Evolutionary conservation across 495 filamentous ascomycete species (phyloP).

Genomic region (Friedmanniomyces simplex): DNA sequence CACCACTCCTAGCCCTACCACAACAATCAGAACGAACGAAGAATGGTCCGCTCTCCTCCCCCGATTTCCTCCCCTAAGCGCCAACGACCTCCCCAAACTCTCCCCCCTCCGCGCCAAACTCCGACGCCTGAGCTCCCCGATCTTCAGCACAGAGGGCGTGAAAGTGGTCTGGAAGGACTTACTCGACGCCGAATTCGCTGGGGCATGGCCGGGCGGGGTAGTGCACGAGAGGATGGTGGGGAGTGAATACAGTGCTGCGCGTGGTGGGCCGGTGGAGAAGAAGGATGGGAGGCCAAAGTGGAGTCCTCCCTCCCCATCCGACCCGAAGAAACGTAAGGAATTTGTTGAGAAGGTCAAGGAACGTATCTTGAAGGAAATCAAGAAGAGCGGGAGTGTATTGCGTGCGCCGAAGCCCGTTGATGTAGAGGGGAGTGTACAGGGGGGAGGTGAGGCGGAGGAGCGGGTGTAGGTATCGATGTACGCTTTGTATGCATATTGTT

Average conservation of each 20-base stretch:
- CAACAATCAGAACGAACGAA: background rate
- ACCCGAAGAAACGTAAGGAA: no score
- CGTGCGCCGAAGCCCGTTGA: no score
- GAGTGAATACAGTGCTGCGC: conserved; percentile 5
- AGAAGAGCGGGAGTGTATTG: no score
- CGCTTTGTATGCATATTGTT: no score
- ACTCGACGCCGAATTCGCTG: conserved; percentile 21
- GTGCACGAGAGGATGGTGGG: conserved; percentile 16
- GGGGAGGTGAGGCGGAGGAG: no score
- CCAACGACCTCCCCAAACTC: conserved; percentile 9
- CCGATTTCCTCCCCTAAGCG: conserved; percentile 6
- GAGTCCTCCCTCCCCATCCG: no score
- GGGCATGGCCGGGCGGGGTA: conserved; percentile 16
- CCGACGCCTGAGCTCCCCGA: background rate
- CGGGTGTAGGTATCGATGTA: no score
- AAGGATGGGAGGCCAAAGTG: no score
- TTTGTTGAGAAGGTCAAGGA: no score
- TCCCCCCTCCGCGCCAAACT: background rate
- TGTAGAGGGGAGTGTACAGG: no score
- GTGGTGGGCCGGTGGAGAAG: background rate
- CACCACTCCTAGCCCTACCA: background rate
- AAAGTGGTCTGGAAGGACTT: conserved; percentile 19
- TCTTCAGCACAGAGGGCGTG: conserved; percentile 14
- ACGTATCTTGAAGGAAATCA: no score
- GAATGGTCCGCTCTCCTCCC: conserved; percentile 7